Evolutionary conservation across 2,329 filamentous ascomycete species (phyloP).

Genomic region (Fusarium sp.): DNA sequence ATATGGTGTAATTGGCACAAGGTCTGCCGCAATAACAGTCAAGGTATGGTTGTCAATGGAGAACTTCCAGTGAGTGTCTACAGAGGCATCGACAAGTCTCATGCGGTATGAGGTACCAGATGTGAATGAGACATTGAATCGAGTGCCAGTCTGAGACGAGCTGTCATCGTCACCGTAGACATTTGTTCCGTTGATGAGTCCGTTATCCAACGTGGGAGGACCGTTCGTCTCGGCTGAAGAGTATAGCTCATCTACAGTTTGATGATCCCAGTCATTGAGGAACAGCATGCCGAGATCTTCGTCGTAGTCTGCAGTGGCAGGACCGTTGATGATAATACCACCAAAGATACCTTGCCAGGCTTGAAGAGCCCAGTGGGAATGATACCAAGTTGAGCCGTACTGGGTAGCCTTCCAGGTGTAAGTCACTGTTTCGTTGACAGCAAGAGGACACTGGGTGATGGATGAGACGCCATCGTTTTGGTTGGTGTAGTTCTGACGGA

Average conservation of each 20-base stretch:
- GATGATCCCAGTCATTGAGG: slow-evolving; percentile 70
- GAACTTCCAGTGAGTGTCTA: slow-evolving; percentile 62
- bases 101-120: slow-evolving; percentile 61
- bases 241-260: slow-evolving; percentile 57
- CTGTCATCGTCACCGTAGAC: slow-evolving; percentile 51
- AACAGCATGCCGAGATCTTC: slow-evolving; percentile 71
- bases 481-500: slow-evolving; percentile 68
- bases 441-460: slow-evolving; percentile 64
- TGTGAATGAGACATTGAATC: slow-evolving; percentile 56
- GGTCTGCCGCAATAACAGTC: slow-evolving; percentile 69
- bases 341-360: slow-evolving; percentile 70
- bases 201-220: slow-evolving; percentile 59
- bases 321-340: slow-evolving; percentile 72
- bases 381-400: slow-evolving; percentile 71
- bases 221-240: slow-evolving; percentile 31
- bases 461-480: slow-evolving; percentile 68
- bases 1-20: slow-evolving; percentile 70
- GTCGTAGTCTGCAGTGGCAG: slow-evolving; percentile 70
- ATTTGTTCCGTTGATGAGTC: slow-evolving; percentile 61
- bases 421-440: slow-evolving; percentile 64
- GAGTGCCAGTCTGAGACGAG: slow-evolving; percentile 47
- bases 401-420: slow-evolving; percentile 70
- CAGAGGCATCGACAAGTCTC: slow-evolving; percentile 62
- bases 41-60: slow-evolving; percentile 69
- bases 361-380: slow-evolving; percentile 68